These are phyloP conservation scores for Yarrowia sp. DNA, from an alignment of 805 yeast genomes.

Conservation along the genomic window DNA sequence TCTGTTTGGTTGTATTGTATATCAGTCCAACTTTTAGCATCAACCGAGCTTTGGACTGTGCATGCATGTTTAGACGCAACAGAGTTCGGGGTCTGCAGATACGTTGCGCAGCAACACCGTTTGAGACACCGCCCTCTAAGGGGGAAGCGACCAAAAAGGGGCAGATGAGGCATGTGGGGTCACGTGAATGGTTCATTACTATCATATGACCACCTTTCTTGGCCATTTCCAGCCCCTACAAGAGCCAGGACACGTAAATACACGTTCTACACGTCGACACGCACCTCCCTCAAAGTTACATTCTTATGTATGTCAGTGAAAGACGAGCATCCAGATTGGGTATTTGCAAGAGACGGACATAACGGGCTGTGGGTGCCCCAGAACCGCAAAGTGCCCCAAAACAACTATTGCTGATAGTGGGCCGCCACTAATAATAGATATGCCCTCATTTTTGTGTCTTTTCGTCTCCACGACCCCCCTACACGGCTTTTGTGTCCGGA, in stretches of 20 bases:
- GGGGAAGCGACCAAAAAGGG: background rate
- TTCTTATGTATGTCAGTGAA: conserved; percentile 12
- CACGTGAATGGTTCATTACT: background rate
- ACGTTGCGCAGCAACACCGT: conserved; percentile 29
- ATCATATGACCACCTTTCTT: background rate
- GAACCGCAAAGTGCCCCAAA: too few species aligned
- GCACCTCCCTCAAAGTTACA: conserved; percentile 36
- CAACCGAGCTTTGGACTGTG: background rate
- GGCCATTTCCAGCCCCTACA: background rate
- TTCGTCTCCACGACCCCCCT: too few species aligned
- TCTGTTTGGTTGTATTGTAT: background rate
- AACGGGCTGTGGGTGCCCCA: too few species aligned
- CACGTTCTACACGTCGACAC: conserved; percentile 27
- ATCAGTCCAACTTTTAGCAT: background rate
- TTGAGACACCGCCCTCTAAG: conserved; percentile 5
- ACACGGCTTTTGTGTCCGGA: too few species aligned
- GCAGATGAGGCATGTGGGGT: background rate
- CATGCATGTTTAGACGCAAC: conserved; percentile 11
- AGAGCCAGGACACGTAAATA: background rate
- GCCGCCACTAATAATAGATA: background rate
- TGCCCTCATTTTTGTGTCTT: too few species aligned
- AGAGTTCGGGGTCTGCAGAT: conserved; percentile 19
- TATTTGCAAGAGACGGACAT: too few species aligned
- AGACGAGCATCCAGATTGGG: too few species aligned
- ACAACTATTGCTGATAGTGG: background rate